Evolutionary conservation across 2,329 filamentous ascomycete genomes (phyloP), one percentile per base, ranked within the genome.

Genomic region (Xylaria sp.): DNA sequence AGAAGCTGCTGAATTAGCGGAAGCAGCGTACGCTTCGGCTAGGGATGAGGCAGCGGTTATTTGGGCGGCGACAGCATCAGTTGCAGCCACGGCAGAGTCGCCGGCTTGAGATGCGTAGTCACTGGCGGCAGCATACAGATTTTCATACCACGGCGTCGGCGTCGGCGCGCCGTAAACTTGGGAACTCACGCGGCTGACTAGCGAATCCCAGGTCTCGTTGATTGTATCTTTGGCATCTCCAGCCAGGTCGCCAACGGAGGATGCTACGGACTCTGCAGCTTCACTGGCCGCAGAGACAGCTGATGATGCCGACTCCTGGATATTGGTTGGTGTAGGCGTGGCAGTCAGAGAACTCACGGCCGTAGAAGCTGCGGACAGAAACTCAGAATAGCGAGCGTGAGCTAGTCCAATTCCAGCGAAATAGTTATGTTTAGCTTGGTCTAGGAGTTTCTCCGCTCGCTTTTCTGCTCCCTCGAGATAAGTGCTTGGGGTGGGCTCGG

Each of bases 331-430:
- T 0, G 88, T 90, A 18, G 89, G 87, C 12, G 88, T 88, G 7
- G 89, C 89, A 0, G 85, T 87, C 48, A 86, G 69, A 1, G 84
- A 84, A 65, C 88, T 90, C 50, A 93, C 83, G 23, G 90, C 92
- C 44, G 87, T 89, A 10, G 91, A 93, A 8, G 92, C 93, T 4
- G 90, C 89, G 13, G 85, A 85, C 1, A 96, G 73, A 76, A 96
- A 95, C 59, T 91, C 90, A 5, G 90, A 89, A 79, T 96, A 96
- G 46, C 91, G 89, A 52, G 90, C 92, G 75, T 97, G 91, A 0
- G 94, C 93, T 54, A 93, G 80, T 34, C 93, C 93, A 28, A 96
- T 80, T 12, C 91, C 92, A 72, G 93, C 91, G 74, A 94, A 94
- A 80, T 95, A 95, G 76, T 89, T 87, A 73, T 86, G 81, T 73